Conservation (phyloP, 108 stramenopile species). For the Nannochloropsis granulata region DNA sequence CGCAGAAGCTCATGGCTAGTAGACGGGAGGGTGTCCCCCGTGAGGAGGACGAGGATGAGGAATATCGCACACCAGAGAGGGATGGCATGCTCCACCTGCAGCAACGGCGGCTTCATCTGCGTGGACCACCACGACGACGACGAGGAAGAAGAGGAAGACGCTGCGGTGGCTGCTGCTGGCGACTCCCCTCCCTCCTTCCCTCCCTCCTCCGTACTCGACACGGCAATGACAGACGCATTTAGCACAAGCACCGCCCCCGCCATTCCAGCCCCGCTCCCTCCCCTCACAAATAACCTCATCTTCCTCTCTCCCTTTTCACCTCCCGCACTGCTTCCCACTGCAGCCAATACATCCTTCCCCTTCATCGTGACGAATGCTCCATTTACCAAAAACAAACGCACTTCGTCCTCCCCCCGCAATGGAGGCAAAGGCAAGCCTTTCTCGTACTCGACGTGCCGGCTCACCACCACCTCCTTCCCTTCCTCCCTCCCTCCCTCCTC, state of each 20-base stretch:
- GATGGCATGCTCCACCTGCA: not conserved
- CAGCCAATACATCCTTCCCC: not conserved
- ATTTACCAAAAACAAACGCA: not conserved
- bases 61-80: not conserved
- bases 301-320: not conserved
- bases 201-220: not conserved
- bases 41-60: not conserved
- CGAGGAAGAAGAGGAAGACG: not conserved
- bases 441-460: not conserved
- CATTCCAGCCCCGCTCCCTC: not conserved
- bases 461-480: not conserved
- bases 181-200: not conserved
- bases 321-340: not conserved
- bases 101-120: not conserved
- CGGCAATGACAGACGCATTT: not conserved
- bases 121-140: not conserved
- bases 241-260: not conserved
- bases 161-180: no score
- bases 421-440: conserved; percentile 1
- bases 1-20: not conserved
- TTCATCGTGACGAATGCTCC: not conserved
- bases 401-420: not conserved
- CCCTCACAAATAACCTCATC: not conserved
- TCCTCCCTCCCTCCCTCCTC: not conserved
- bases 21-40: not conserved